Base-by-base conservation (phyloP, 2,329 filamentous ascomycete genomes). In the Colletotrichum melonis region DNA sequence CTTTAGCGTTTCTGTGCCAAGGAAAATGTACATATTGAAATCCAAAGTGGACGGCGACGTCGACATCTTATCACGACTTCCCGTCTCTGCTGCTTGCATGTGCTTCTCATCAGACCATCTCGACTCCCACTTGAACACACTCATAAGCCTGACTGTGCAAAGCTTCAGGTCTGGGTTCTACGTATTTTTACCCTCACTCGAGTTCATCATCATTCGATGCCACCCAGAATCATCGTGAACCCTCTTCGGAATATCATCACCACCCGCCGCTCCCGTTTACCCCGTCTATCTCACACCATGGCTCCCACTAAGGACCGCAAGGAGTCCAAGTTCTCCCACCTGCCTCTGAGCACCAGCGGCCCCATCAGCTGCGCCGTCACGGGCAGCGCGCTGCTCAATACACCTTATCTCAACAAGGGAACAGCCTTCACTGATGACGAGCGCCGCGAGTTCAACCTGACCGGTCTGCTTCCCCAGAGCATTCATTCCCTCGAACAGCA, bases 401-500 rank as follows among this genome's bases (percentile, higher is more conserved):
- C 78, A 1, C 81, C 82, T 1, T 81, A 79, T 32, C 77, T 95
- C 84, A 97, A 97, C 84, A 97, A 97, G 81, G 95, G 95, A 35
- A 95, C 94, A 3, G 94, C 91, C 0, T 96, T 96, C 77, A 88
- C 93, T 0, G 78, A 84, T 0, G 84, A 93, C 32, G 95, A 97
- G 79, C 90, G 95, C 12, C 83, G 85, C 3, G 83, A 85, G 0
- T 97, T 97, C 81, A 89, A 90, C 38, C 88, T 97, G 2, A 88
- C 90, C 22, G 93, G 94, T 4, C 84, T 97, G 7, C 85, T 97
- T 0, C 95, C 95, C 0, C 86, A 89, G 9, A 89, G 92, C 78
- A 85, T 94, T 7, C 93, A 96, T 79, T 93, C 90, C 0, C 87
- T 97, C 5, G 92, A 95, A 5, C 90, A 94, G 78, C 95, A 97